A percentile compares a stretch with the other conserved stretches of the same genome.
These are phyloP conservation scores for Linum usitatissimum DNA, from an alignment of 345 rosid genomes.

Conservation along the genomic window DNA sequence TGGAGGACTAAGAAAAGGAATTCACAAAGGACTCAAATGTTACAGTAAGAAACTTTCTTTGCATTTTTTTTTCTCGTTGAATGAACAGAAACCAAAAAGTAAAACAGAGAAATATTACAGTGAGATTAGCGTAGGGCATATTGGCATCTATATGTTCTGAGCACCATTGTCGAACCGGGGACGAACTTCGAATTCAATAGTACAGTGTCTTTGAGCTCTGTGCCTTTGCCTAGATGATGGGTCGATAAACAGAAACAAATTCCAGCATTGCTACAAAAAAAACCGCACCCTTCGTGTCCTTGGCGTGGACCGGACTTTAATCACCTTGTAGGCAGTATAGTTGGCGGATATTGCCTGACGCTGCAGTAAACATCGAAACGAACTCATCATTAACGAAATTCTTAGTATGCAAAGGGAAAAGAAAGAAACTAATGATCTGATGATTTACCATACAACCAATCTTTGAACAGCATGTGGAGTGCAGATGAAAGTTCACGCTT, in stretches of 20 bases:
- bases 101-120: background rate
- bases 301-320: constrained; percentile 13
- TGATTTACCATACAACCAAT: constrained; percentile 85
- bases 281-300: background rate
- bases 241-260: background rate
- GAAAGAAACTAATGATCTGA: background rate
- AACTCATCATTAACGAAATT: background rate
- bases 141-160: background rate
- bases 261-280: background rate
- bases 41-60: background rate
- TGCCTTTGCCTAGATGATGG: background rate
- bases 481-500: constrained; percentile 83
- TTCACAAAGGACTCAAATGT: background rate
- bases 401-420: background rate
- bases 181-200: background rate
- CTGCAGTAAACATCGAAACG: constrained; percentile 30
- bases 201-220: background rate
- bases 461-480: constrained; percentile 84
- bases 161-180: background rate
- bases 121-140: background rate
- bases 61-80: background rate
- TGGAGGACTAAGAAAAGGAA: background rate
- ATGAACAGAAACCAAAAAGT: background rate
- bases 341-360: constrained; percentile 94
- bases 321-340: constrained; percentile 97